These are phyloP conservation scores for Ochromonas danica DNA, from an alignment of 108 stramenopile genomes.

Conservation along the genomic window DNA sequence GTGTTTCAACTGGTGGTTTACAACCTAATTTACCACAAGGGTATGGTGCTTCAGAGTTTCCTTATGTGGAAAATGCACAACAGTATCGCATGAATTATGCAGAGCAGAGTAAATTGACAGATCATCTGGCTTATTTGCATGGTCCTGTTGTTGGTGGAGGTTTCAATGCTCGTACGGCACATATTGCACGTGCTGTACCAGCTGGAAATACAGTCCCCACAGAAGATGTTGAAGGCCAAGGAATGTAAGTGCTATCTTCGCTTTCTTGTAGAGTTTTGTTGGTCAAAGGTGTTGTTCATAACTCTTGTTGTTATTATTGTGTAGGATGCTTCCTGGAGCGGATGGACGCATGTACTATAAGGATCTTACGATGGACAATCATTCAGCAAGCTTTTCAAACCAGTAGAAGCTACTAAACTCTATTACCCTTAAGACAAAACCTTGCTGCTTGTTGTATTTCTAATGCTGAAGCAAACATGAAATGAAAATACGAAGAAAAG, in stretches of 20 bases:
- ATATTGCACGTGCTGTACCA: neutral
- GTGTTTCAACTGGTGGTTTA: neutral
- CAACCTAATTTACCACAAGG: neutral
- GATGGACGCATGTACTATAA: slow-evolving; percentile 32
- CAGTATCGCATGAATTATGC: neutral
- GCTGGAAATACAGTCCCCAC: neutral
- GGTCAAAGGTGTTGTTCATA: neutral
- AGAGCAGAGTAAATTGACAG: neutral
- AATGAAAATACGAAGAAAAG: too few relatives aligned
- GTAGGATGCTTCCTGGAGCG: slow-evolving; percentile 23
- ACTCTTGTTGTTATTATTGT: neutral
- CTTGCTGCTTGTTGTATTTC: too few relatives aligned
- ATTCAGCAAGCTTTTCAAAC: too few relatives aligned
- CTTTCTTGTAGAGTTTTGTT: neutral
- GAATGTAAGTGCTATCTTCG: neutral
- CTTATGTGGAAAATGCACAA: too few relatives aligned
- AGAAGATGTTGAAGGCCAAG: slow-evolving; percentile 19
- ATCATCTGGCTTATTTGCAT: slow-evolving; percentile 19
- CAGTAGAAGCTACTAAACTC: too few relatives aligned
- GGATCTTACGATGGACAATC: neutral
- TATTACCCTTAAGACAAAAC: too few relatives aligned
- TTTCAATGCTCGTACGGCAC: neutral
- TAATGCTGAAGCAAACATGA: too few relatives aligned
- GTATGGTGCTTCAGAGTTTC: too few relatives aligned
- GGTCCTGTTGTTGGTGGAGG: slow-evolving; percentile 24